phyloP scores from a whole-genome alignment of 768 basidiomycete species.

The Pseudohyphozyma bogoriensis region DNA sequence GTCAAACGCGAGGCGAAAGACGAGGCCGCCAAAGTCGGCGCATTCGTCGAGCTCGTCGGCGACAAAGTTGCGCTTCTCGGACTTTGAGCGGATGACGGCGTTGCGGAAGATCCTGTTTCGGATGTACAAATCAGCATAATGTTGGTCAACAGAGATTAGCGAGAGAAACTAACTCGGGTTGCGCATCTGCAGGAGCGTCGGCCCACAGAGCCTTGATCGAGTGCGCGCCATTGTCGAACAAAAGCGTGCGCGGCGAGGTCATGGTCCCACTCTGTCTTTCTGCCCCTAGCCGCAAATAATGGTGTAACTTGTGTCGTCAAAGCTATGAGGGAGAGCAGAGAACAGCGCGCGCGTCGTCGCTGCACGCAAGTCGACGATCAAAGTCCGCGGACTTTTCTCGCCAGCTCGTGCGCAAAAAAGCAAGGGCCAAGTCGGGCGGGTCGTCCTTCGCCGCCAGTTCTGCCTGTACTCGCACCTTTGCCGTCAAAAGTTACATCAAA shows the following conservation, averaged over 20 bases:
- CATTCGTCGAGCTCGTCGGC: slow-evolving; percentile 73
- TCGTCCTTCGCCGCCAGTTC: too few species aligned
- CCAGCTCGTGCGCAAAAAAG: too few species aligned
- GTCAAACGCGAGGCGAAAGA: slow-evolving; percentile 77
- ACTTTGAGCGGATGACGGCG: slow-evolving; percentile 72
- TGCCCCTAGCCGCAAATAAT: too few species aligned
- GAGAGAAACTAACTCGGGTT: slow-evolving; percentile 34
- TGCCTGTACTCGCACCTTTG: too few species aligned
- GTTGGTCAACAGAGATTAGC: background rate
- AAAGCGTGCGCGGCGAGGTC: slow-evolving; percentile 35
- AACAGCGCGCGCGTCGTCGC: too few species aligned
- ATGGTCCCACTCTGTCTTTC: too few species aligned
- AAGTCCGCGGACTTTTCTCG: too few species aligned
- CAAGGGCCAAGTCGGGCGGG: too few species aligned
- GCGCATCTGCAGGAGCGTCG: slow-evolving; percentile 31
- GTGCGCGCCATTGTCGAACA: slow-evolving; percentile 80
- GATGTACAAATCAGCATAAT: background rate
- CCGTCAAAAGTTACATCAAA: too few species aligned
- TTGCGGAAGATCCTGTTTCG: slow-evolving; percentile 60
- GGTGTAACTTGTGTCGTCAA: too few species aligned
- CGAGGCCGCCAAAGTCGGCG: slow-evolving; percentile 66
- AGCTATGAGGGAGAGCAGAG: too few species aligned
- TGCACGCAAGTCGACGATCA: too few species aligned
- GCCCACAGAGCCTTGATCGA: slow-evolving; percentile 64
- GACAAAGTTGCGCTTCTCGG: slow-evolving; percentile 65